Evolutionary conservation across 129 eudicot genomes (phyloP), one percentile per base, ranked within the genome.

Genomic region (Escallonia herrerae): DNA sequence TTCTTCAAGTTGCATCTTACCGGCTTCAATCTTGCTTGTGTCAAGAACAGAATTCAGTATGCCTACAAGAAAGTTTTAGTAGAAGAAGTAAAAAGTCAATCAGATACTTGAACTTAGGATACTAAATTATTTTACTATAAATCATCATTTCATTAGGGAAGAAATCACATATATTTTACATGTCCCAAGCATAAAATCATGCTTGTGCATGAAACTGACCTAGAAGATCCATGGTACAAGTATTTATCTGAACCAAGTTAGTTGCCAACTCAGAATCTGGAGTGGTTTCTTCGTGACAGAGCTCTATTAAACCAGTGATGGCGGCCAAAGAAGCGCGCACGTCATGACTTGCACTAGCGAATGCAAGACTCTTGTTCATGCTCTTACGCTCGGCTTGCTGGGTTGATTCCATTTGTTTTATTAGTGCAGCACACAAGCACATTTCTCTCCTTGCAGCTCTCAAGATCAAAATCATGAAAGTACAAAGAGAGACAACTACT

Each of bases 341-440:
- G 44, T 82, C 87, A 59, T 82, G 87, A 73, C 78, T 79, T 43
- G 81, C 79, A 8, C 70, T 75, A 7, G 87, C 84, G 60, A 82
- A 79, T 5, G 87, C 87, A 12, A 72, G 60, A 60, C 81, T 82
- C 53, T 78, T 79, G 40, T 68, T 78, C 87, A 79, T 74, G 50
- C 79, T 82, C 44, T 82, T 82, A 11, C 81, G 62, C 70, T 82
- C 87, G 1, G 87, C 80, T 60, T 82, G 84, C 54, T 65, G 72
- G 3, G 87, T 82, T 15, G 78, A 66, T 49, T 82, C 81, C 77
- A 69, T 77, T 50, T 82, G 80, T n/a, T 59, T 82, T 60, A 75
- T 75, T 42, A 71, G 77, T 2, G 81, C 79, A 11, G 74, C 64
- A 40, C 87, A 61, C 38, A 82, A 56, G n/a, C 43, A 43, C 73